Evolutionary conservation across 371 early-diverging fungal genomes (phyloP).

Genomic region (Mortierella sp.): DNA sequence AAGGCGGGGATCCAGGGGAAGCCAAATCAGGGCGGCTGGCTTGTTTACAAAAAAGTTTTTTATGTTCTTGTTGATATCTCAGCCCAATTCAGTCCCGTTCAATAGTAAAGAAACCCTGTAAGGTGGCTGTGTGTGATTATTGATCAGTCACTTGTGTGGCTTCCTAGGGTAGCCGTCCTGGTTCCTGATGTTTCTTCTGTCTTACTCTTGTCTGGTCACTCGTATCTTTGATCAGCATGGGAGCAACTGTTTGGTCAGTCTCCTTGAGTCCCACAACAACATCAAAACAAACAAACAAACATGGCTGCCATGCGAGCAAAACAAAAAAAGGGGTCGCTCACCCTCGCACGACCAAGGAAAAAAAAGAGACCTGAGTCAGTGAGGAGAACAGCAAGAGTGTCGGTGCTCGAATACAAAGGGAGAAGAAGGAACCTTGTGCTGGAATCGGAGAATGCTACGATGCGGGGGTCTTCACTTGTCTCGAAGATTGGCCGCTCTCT

Average conservation of each 20-base stretch:
- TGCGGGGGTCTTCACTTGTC: constrained; percentile 10
- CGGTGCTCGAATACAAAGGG: constrained; percentile 7
- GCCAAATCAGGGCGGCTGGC: not conserved
- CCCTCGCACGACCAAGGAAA: not conserved
- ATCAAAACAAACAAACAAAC: not conserved
- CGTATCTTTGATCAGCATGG: not conserved
- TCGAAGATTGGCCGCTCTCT: constrained; percentile 8
- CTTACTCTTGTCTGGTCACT: not conserved
- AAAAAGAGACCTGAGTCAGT: not conserved
- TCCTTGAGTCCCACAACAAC: not conserved
- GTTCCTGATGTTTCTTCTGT: not conserved
- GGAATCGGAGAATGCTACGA: constrained; percentile 3
- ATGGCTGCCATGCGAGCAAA: constrained; percentile 8
- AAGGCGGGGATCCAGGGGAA: constrained; percentile 1
- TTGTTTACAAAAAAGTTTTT: constrained; percentile 1
- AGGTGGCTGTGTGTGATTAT: not conserved
- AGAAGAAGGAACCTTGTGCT: constrained; percentile 17
- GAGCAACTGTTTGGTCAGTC: too few relatives aligned
- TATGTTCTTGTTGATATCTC: not conserved
- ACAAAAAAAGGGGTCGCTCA: not conserved
- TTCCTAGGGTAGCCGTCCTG: not conserved
- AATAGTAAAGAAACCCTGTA: not conserved
- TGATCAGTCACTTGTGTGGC: not conserved
- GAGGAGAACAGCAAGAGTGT: not conserved
- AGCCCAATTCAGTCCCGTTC: not conserved